These are phyloP conservation scores for Nannochloropsis salina DNA, from an alignment of 108 stramenopile species.

Conservation along the genomic window DNA sequence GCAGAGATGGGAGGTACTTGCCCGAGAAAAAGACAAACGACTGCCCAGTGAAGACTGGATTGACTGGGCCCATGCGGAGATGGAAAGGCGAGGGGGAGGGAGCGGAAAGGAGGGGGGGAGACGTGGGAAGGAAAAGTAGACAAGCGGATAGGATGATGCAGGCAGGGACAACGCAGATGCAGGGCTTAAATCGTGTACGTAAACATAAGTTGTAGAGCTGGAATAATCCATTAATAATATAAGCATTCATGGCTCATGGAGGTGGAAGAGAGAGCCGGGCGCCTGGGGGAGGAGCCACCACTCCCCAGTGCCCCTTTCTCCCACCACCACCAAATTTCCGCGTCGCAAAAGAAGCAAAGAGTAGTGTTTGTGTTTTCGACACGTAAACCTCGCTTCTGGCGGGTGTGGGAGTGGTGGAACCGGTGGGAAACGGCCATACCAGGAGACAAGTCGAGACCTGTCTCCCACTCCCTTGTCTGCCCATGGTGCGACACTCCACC, in stretches of 20 bases:
- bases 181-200: background rate
- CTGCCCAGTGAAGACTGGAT: background rate
- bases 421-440: background rate
- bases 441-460: background rate
- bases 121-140: background rate
- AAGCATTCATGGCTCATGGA: background rate
- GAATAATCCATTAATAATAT: background rate
- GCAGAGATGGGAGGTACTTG: background rate
- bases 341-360: too few species aligned
- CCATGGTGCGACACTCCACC: background rate
- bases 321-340: background rate
- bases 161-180: background rate
- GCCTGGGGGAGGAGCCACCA: background rate
- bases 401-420: too few species aligned
- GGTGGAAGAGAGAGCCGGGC: background rate
- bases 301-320: background rate
- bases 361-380: too few species aligned
- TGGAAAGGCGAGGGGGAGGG: background rate
- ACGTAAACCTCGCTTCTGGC: too few species aligned
- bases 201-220: conserved; percentile 18
- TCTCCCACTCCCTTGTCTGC: background rate
- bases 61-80: conserved; percentile 1
- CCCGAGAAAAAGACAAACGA: background rate
- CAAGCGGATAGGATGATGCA: background rate
- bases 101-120: background rate